A percentile compares a stretch with the other conserved stretches of the same genome.
phyloP scores from a whole-genome alignment of 2,329 filamentous ascomycete species.

The Claviceps fusiformis region DNA sequence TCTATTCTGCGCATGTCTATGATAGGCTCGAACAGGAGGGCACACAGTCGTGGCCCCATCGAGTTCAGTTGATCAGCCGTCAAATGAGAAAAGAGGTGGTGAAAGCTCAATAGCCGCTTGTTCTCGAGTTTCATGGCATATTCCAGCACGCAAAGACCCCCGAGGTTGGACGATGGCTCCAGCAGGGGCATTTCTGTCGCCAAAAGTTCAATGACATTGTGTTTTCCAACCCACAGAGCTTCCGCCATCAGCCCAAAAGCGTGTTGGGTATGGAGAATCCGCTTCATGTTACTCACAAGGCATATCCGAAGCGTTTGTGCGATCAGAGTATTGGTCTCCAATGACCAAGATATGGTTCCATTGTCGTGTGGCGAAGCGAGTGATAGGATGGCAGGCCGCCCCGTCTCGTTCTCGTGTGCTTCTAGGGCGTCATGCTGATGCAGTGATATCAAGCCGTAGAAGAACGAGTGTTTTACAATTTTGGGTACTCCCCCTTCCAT shows the following conservation, averaged over 20 bases:
- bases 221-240: neutral
- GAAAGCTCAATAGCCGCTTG: neutral
- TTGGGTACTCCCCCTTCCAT: neutral
- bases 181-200: neutral
- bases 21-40: neutral
- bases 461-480: neutral
- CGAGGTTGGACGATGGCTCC: neutral
- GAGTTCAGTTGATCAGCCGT: neutral
- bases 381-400: neutral
- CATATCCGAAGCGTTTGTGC: neutral
- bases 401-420: slow-evolving; percentile 3
- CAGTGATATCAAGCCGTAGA: neutral
- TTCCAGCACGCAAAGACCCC: neutral
- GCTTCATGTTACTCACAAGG: neutral
- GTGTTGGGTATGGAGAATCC: neutral
- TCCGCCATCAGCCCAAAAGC: neutral
- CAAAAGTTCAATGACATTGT: neutral
- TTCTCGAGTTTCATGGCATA: neutral
- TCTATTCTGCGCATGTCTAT: neutral
- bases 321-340: neutral
- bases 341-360: neutral
- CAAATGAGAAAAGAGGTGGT: neutral
- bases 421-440: neutral
- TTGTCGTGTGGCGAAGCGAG: neutral
- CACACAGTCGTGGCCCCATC: neutral